Conservation (phyloP, 345 rosid species). For the Cardamine chenopodiifolia region DNA sequence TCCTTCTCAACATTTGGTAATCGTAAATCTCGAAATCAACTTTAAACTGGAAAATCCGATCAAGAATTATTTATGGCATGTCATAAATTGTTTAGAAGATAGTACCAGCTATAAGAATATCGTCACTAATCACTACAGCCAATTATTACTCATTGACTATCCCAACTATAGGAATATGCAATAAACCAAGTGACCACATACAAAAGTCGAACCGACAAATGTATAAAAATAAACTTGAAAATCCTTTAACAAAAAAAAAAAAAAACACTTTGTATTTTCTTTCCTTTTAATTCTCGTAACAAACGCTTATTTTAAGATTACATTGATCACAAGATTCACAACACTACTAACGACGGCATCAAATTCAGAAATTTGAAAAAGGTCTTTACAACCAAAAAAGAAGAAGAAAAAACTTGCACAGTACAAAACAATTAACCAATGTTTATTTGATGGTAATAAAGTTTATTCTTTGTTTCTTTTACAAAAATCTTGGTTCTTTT, state of each 20-base stretch:
- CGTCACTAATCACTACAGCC: constrained; percentile 20
- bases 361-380: not conserved
- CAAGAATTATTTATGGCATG: constrained; percentile 14
- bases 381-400: not conserved
- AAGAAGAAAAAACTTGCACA: not conserved
- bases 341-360: not conserved
- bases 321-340: not conserved
- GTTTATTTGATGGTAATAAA: not conserved
- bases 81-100: constrained; percentile 1
- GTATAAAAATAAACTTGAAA: too few relatives aligned
- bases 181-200: constrained; percentile 28
- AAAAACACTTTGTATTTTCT: not conserved
- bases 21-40: constrained; percentile 15
- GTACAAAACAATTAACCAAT: constrained; percentile 20
- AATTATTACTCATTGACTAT: constrained; percentile 44
- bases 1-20: not conserved
- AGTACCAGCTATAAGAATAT: constrained; percentile 20
- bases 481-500: constrained; percentile 11
- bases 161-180: constrained; percentile 38
- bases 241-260: not conserved
- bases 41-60: not conserved
- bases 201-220: constrained; percentile 23
- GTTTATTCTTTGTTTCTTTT: not conserved
- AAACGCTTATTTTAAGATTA: not conserved
- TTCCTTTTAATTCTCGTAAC: not conserved